phyloP scores from a whole-genome alignment of 148 eudicot species.

The Cornus kousa region DNA sequence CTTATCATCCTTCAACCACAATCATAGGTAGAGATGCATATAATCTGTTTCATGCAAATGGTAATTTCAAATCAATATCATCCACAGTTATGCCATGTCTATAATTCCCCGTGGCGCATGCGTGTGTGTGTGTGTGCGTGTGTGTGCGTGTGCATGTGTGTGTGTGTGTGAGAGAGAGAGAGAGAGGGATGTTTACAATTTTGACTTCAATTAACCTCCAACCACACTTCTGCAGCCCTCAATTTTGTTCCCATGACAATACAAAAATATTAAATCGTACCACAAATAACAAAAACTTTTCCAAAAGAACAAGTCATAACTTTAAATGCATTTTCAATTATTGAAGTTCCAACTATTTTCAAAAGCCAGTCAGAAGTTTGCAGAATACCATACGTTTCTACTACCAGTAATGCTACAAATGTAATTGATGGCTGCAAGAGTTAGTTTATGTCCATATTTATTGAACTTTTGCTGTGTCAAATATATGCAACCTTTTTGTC shows the following conservation, averaged over 20 bases:
- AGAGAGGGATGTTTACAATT: background rate
- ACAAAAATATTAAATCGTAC: background rate
- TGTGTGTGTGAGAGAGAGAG: too few species aligned
- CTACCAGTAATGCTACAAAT: background rate
- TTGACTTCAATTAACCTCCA: background rate
- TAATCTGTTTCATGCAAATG: background rate
- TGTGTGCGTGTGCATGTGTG: too few species aligned
- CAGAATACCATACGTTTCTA: background rate
- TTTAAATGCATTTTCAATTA: conserved; percentile 4
- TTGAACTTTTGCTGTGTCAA: background rate
- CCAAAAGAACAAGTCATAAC: background rate
- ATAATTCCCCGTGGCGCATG: too few species aligned
- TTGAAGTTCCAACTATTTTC: conserved; percentile 4
- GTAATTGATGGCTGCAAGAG: background rate
- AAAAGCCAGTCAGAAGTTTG: background rate
- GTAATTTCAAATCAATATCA: background rate
- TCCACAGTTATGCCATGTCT: too few species aligned
- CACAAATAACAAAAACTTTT: background rate
- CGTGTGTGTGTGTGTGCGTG: too few species aligned
- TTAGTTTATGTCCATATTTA: background rate
- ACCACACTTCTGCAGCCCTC: background rate
- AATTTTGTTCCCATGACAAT: background rate
- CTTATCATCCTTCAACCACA: background rate
- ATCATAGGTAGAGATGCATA: background rate
- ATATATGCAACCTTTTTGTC: conserved; percentile 48